Base-by-base conservation (phyloP, 1,284 basidiomycete genomes). In the Apiotrichum laibachii region DNA sequence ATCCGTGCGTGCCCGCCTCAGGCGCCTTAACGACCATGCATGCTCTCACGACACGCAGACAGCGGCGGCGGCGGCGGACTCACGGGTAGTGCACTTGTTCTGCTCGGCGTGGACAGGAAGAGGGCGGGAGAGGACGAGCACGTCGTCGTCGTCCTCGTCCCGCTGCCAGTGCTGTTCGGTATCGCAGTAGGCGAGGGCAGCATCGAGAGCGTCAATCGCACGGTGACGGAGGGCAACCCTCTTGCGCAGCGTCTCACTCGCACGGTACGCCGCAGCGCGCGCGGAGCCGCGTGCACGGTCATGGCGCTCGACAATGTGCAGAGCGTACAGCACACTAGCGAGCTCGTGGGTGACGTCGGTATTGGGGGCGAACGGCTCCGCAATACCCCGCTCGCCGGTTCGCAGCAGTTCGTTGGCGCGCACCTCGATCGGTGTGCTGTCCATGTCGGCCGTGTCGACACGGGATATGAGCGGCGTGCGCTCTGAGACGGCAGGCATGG, bases 301-400 rank as follows among this genome's bases (percentile, higher is more conserved):
- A 47, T 63, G 62, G 35, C 62, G 56, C 48, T 63, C 62, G 34
- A 63, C 62, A 45, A 63, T 55, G 56, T 63, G 62, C 39, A 63
- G 56, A 35, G 62, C 62, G 40, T 63, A 63, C 37, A 63, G 45
- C 16, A 50, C 48, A 37, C 50, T 53, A 3, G 56, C 62, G 35
- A 63, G 47, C 55, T 63, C 62, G 48, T 63, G 59, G 31, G 62
- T 63, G 11, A 63, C 19, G 56, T 63, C 62, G 7, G 56, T 21
- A 15, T 53, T 45, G 6, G 34, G 7, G 42, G 35, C 18, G 16
- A 53, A 15, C 33, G 33, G n/a, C 5, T 49, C 40, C 43, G 22
- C 33, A 22, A 56, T 55, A 44, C 47, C 53, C 3, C 44, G 34
- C 21, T 37, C 60, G 54, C 60, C 60, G 34, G 43, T 13, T 13